Base-by-base conservation (phyloP, 306 rosid species). In the Senna siamea region DNA sequence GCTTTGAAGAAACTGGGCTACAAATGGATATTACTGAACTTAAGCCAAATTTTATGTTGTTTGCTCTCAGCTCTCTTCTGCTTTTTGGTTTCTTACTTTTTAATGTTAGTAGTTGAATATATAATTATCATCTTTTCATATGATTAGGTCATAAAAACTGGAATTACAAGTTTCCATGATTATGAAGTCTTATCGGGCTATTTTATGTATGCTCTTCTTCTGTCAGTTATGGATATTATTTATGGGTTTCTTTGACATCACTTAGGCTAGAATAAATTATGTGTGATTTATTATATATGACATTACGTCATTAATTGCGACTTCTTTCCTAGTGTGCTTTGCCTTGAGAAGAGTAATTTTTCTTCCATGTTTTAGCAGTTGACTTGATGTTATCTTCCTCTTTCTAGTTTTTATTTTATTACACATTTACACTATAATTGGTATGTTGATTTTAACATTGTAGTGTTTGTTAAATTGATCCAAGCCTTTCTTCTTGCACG, bases 401-500 rank as follows among this genome's bases (percentile, higher is more conserved):
- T 22, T 43, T 53, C 23, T 34, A 19, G 28, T 22, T 77, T 78
- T 62, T 52, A 43, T 13, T 32, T 34, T 34, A 2, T 37, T 23
- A 10, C 11, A 7, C 48, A 9, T 17, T 69, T 50, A 15, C 10
- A 1, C 58, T 4, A 9, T 47, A 34, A 41, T 23, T 43, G 3
- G 11, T 32, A 9, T n/a, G 5, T 71, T 55, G 30, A 38, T 40
- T 55, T 52, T 37, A 7, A 6, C 5, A 4, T 7, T 7, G 4
- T 26, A 22, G 20, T 18, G 35, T 54, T 0, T 66, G 52, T 66
- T 32, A 30, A 61, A 62, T 46, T 44, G 20, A 14, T 32, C 6
- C 19, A 8, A 44, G 58, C 46, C 41, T 75, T 75, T 75, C 48
- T 55, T 38, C 30, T 20, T 6, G 17, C 47, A 65, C 43, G 74